Base-by-base conservation (phyloP, 257 asterid species). In the Euphrasia confusa region DNA sequence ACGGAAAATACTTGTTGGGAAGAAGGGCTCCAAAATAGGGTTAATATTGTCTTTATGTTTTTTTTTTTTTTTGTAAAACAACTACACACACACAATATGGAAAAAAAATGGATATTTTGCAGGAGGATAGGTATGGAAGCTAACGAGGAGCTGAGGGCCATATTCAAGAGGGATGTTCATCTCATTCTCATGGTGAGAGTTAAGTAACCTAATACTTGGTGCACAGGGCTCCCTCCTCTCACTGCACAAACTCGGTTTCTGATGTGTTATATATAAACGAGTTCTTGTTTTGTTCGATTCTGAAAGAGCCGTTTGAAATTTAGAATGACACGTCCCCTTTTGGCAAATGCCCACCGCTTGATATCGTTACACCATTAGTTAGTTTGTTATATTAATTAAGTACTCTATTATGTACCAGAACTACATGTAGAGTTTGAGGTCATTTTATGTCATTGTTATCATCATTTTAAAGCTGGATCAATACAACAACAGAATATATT, bases 91-190 rank as follows among this genome's bases (percentile, higher is more conserved):
- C 53, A 47, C 53, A 47, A 37, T 9, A 37, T 37, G 11, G 1
- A 37, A 37, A 37, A 37, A 37, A 4, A 7, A 37, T 7, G 9
- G 33, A 1, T 11, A 37, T 9, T 5, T 9, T 64, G 82, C 86
- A 92, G 99, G 85, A 81, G 93, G 72, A 89, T 92, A 14, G 99
- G 99, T 3, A 50, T 89, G 0, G 99, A 92, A 80, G 97, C 99
- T 32, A 92, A 89, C 26, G 97, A 89, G 71, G 99, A 92, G 85
- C 84, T 92, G 52, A 73, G 96, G 60, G 64, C 81, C 56, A 89
- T 89, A 80, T 86, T 89, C 75, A 89, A 84, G 84, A 89, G 86
- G 74, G 70, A 72, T 3, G 91, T 92, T 56, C 99, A 92, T 78
- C 95, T 89, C 28, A 70, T 86, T 69, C 84, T 92, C 72, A 80